Percentiles rank a stretch among this genome's conserved stretches.
These are phyloP conservation scores for Penicillium samsonianum DNA, from an alignment of 495 filamentous ascomycete species.

Conservation along the genomic window DNA sequence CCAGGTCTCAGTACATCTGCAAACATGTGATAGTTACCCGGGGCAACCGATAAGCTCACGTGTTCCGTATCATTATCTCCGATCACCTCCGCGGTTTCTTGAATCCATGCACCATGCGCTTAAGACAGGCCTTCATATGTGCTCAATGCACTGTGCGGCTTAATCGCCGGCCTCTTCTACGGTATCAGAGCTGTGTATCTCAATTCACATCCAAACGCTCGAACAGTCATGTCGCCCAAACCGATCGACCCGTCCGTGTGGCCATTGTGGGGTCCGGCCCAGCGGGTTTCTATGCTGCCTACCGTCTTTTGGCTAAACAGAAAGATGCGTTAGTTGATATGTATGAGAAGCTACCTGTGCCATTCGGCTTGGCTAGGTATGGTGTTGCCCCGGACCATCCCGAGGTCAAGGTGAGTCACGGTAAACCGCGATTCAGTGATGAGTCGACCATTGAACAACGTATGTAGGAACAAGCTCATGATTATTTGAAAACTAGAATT, in stretches of 20 bases:
- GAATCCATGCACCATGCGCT: conserved; percentile 27
- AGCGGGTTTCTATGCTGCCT: conserved; percentile 93
- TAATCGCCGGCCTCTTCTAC: conserved; percentile 16
- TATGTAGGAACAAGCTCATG: conserved; percentile 1
- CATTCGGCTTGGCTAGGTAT: conserved; percentile 87
- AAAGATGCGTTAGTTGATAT: conserved; percentile 79
- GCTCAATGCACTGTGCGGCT: conserved; percentile 34
- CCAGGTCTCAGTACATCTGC: conserved; percentile 8
- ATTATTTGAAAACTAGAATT: conserved; percentile 62
- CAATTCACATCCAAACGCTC: conserved; percentile 24
- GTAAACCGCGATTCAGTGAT: neutral
- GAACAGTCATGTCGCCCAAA: conserved; percentile 36
- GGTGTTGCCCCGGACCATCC: conserved; percentile 97
- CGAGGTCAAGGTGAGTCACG: conserved; percentile 80
- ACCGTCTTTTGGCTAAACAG: conserved; percentile 74
- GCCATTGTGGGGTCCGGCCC: conserved; percentile 94
- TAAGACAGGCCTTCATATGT: conserved; percentile 35
- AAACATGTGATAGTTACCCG: conserved; percentile 37
- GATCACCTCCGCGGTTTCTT: conserved; percentile 1
- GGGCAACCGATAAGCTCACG: conserved; percentile 42
- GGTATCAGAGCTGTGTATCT: conserved; percentile 6
- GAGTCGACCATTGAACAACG: neutral
- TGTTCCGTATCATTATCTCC: conserved; percentile 21
- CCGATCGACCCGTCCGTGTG: conserved; percentile 65
- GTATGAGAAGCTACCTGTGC: conserved; percentile 92